phyloP scores from a whole-genome alignment of 2,329 filamentous ascomycete species.

The Mycosphaerella sp. region DNA sequence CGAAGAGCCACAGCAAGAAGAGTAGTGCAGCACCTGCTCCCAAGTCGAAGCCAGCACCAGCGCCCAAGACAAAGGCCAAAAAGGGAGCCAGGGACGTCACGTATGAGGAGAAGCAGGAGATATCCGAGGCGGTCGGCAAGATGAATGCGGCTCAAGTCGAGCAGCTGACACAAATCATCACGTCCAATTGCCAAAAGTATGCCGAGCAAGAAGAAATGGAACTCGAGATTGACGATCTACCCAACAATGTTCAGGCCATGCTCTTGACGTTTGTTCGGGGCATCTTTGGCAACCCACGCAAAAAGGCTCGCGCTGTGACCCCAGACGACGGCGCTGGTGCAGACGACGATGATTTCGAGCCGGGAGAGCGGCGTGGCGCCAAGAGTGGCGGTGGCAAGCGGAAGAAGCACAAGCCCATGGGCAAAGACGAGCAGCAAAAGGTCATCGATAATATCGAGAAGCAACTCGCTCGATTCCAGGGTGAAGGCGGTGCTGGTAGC shows the following conservation, averaged over 20 bases:
- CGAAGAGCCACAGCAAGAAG: slow-evolving; percentile 23
- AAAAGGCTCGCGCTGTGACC: slow-evolving; percentile 23
- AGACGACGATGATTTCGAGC: slow-evolving; percentile 47
- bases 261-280: slow-evolving; percentile 50
- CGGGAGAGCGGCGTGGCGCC: slow-evolving; percentile 22
- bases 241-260: slow-evolving; percentile 49
- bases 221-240: slow-evolving; percentile 57
- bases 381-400: slow-evolving; percentile 40
- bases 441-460: slow-evolving; percentile 59
- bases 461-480: slow-evolving; percentile 42
- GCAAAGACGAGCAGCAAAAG: slow-evolving; percentile 62
- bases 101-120: slow-evolving; percentile 80
- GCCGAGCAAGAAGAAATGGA: slow-evolving; percentile 54
- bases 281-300: slow-evolving; percentile 33
- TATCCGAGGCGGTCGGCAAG: slow-evolving; percentile 53
- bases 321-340: slow-evolving; percentile 33
- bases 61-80: slow-evolving; percentile 29
- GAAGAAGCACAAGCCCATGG: slow-evolving; percentile 73
- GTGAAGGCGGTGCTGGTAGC: slow-evolving; percentile 18
- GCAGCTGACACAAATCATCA: slow-evolving; percentile 81
- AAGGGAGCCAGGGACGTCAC: slow-evolving; percentile 59
- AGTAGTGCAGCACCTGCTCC: slow-evolving; percentile 34
- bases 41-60: slow-evolving; percentile 30
- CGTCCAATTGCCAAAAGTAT: slow-evolving; percentile 70
- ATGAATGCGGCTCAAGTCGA: slow-evolving; percentile 72